These are phyloP conservation scores for Backusella circina DNA, from an alignment of 192 early-diverging fungal species.

Conservation along the genomic window DNA sequence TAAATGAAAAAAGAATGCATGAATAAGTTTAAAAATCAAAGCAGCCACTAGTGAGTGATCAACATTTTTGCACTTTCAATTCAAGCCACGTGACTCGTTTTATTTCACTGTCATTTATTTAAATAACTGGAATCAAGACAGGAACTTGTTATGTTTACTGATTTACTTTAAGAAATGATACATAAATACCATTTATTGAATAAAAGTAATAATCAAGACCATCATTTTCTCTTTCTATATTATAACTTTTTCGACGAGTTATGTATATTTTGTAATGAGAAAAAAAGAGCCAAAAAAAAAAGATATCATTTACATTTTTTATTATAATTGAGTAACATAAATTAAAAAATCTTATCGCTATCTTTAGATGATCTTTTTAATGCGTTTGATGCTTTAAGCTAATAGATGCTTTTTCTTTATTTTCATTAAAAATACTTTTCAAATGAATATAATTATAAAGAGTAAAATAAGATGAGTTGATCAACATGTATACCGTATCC, in stretches of 20 bases:
- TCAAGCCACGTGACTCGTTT: too few relatives aligned
- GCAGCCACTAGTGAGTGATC: too few relatives aligned
- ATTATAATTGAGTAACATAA: not conserved
- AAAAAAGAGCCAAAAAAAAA: not conserved
- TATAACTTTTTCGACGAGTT: not conserved
- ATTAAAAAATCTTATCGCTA: not conserved
- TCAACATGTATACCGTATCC: not conserved
- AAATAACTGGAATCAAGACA: too few relatives aligned
- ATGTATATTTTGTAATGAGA: not conserved
- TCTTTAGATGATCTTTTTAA: not conserved
- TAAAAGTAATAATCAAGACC: not conserved
- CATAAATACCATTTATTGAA: not conserved
- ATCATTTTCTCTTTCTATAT: not conserved
- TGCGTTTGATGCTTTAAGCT: not conserved
- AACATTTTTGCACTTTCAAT: too few relatives aligned
- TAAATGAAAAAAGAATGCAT: too few relatives aligned
- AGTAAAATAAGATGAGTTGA: not conserved
- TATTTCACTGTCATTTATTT: too few relatives aligned
- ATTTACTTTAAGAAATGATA: too few relatives aligned
- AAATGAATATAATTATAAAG: not conserved
- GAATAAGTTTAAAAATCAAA: too few relatives aligned
- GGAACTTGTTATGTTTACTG: too few relatives aligned
- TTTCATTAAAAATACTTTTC: not conserved
- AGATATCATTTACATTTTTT: not conserved
- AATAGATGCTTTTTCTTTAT: not conserved